phyloP scores from a whole-genome alignment of 2,329 filamentous ascomycete genomes.

The Fusarium setosum region DNA sequence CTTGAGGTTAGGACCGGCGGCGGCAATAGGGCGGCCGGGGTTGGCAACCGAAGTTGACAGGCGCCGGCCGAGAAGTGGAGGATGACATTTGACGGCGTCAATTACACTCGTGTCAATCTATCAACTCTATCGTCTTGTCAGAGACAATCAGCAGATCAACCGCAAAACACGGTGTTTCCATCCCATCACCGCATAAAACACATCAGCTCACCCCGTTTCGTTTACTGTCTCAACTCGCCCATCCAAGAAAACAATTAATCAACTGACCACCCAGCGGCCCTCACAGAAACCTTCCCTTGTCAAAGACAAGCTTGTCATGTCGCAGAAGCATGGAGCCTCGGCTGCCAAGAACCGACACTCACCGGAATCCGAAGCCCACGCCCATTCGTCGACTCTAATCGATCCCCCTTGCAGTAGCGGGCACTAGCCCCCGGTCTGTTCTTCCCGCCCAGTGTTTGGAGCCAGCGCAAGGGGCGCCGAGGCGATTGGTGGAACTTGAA shows the following conservation, averaged over 20 bases:
- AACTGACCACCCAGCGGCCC: no score
- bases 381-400: slow-evolving; percentile 11
- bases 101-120: neutral
- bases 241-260: neutral
- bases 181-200: slow-evolving; percentile 2
- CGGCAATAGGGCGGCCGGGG: slow-evolving; percentile 7
- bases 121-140: no score
- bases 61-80: slow-evolving; percentile 25
- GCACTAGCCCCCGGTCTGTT: slow-evolving; percentile 1
- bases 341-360: slow-evolving; percentile 38
- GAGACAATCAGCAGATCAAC: no score
- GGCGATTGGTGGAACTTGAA: slow-evolving; percentile 42
- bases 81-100: neutral
- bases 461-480: slow-evolving; percentile 41
- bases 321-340: neutral
- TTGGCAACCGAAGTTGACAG: slow-evolving; percentile 20
- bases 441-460: slow-evolving; percentile 30
- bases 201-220: slow-evolving; percentile 19
- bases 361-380: slow-evolving; percentile 44
- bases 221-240: neutral
- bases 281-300: neutral
- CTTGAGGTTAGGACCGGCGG: slow-evolving; percentile 6
- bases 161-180: neutral
- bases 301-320: neutral
- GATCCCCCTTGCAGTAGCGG: neutral